These are phyloP conservation scores for Petunia secreta DNA, from an alignment of 257 asterid species.

Conservation along the genomic window DNA sequence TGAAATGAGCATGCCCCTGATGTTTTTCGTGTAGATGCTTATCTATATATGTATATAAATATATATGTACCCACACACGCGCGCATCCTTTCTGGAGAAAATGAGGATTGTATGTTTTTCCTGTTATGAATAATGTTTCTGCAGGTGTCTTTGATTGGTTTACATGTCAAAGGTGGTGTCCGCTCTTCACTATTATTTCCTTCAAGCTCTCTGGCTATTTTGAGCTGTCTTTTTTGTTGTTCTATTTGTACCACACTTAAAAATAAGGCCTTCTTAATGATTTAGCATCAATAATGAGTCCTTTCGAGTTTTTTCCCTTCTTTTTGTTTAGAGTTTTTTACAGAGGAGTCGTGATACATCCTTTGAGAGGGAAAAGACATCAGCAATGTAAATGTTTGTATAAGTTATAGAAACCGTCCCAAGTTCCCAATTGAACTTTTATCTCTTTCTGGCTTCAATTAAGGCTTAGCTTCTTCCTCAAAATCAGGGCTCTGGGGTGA, in stretches of 20 bases:
- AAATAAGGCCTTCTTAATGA: not conserved
- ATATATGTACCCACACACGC: no score
- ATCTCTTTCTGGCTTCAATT: not conserved
- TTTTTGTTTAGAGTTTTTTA: not conserved
- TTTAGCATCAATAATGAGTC: not conserved
- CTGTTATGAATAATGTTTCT: not conserved
- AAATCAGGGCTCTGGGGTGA: not conserved
- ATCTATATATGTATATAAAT: no score
- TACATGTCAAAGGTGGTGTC: not conserved
- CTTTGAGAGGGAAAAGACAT: not conserved
- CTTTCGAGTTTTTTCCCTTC: conserved; percentile 1
- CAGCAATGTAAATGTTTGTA: not conserved
- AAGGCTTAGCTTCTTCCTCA: not conserved
- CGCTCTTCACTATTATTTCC: not conserved
- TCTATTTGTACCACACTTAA: not conserved
- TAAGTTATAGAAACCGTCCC: not conserved
- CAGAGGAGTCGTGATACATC: not conserved
- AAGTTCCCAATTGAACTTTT: not conserved
- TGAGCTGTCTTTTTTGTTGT: not conserved
- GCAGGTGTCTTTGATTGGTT: not conserved
- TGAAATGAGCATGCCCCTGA: no score
- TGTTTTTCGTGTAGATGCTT: no score
- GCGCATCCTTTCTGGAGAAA: no score
- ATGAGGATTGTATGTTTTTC: no score
- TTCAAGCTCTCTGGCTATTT: not conserved